Evolutionary conservation across 2,329 filamentous ascomycete species (phyloP).

Genomic region (Acephala macrosclerotiorum): DNA sequence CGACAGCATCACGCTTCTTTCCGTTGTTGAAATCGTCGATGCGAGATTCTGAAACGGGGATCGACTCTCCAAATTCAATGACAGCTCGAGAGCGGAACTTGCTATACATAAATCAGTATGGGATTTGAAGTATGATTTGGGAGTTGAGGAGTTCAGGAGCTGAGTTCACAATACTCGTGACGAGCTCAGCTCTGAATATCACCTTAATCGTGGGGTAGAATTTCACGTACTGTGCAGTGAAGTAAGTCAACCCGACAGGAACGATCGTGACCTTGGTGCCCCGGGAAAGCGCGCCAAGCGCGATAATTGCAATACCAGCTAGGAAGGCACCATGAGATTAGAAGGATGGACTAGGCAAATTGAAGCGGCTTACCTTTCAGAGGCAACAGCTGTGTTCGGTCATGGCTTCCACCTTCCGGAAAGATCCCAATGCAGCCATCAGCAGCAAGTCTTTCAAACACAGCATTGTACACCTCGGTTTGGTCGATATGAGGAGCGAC

Average conservation of each 20-base stretch:
- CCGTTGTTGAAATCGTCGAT: conserved; percentile 84
- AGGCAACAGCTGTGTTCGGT: conserved; percentile 88
- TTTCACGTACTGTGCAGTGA: conserved; percentile 97
- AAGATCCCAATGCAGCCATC: conserved; percentile 96
- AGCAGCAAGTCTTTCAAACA: conserved; percentile 80
- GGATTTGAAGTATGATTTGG: too few relatives aligned
- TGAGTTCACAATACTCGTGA: too few relatives aligned
- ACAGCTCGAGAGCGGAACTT: conserved; percentile 96
- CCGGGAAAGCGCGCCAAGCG: conserved; percentile 83
- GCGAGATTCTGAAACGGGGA: conserved; percentile 82
- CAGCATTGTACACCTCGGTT: conserved; percentile 89
- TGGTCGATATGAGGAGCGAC: conserved; percentile 93
- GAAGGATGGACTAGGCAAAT: background rate
- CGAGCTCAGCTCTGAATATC: too few relatives aligned
- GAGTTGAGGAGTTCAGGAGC: too few relatives aligned
- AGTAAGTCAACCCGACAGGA: conserved; percentile 98
- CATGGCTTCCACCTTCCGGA: conserved; percentile 94
- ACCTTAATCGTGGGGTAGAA: too few relatives aligned
- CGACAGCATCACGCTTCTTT: conserved; percentile 84
- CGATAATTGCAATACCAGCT: conserved; percentile 32
- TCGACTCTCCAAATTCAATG: conserved; percentile 90
- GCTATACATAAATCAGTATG: too few relatives aligned
- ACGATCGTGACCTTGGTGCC: conserved; percentile 89
- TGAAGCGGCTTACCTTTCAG: conserved; percentile 64
- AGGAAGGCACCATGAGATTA: background rate